Evolutionary conservation across 148 eudicot genomes (phyloP), one percentile per base, ranked within the genome.

Genomic region (Heliamphora exappendiculata): DNA sequence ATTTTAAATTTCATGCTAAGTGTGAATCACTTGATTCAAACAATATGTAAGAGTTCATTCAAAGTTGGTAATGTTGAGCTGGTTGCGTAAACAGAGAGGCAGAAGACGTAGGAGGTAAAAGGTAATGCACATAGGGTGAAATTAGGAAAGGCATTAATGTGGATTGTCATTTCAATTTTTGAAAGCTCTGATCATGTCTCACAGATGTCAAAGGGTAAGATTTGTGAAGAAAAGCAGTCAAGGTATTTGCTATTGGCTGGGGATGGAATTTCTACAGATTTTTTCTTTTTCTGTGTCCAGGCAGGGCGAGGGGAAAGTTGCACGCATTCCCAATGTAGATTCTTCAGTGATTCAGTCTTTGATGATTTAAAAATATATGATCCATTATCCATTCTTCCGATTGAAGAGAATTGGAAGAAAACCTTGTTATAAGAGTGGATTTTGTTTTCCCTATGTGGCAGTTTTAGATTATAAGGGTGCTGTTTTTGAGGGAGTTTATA

Each of bases 1-100:
- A 34, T 50, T 64, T 14, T 45, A 20, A 49, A 34, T 8, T 63
- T 14, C 22, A 19, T 34, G 39, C 33, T 63, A 1, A 3, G 1
- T 44, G 34, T 13, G 9, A n/a, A 33, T 36, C 59, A 28, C 3
- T 31, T 76, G 78, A 36, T 20, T 6, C 31, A 51, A 50, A 50
- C 33, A 22, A 29, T 42, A 59, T 42, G 62, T 44, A 64, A 31
- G 71, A 29, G 45, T 49, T 74, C 13, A 33, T 26, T 62, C 54
- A 47, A 60, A 62, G 59, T 44, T 45, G 72, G 36, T 68, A 44
- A 45, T n/a, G 59, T 33, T 45, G 58, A 45, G 29, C 29, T 75
- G 55, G 45, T 64, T 47, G 59, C 17, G 8, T 64, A 17, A 28
- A 17, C 72, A 24, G 53, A 75, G 33, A 55, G 42, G 44, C 17